Conservation (phyloP, 2,329 filamentous ascomycete species). For the Alternaria sp. region DNA sequence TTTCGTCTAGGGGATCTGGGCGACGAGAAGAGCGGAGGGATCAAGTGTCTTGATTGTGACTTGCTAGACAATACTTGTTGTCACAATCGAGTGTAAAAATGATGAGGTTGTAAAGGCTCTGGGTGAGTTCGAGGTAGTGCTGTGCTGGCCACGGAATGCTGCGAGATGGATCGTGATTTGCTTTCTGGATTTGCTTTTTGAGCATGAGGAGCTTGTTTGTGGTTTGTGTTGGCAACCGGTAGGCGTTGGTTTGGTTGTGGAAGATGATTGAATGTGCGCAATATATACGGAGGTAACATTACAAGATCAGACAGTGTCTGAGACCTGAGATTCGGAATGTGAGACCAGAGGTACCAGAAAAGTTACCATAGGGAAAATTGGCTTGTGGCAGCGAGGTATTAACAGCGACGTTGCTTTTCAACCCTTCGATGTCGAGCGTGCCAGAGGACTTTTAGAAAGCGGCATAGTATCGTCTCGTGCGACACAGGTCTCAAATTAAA, state of each 20-base stretch:
- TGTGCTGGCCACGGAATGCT: not conserved
- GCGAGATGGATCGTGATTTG: not conserved
- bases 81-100: not conserved
- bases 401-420: no score
- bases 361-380: no score
- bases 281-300: not conserved
- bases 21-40: not conserved
- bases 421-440: no score
- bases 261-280: not conserved
- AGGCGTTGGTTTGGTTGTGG: not conserved
- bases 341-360: not conserved
- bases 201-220: not conserved
- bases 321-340: not conserved
- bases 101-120: not conserved
- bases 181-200: not conserved
- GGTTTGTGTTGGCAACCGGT: not conserved
- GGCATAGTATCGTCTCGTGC: not conserved
- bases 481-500: not conserved
- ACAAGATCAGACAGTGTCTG: not conserved
- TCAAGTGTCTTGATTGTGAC: not conserved
- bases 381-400: no score
- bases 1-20: not conserved
- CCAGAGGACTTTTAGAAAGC: not conserved
- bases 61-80: not conserved
- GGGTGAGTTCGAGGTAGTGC: conserved; percentile 1